Conservation (phyloP, 495 filamentous ascomycete genomes). For the Amorphotheca resinae region DNA sequence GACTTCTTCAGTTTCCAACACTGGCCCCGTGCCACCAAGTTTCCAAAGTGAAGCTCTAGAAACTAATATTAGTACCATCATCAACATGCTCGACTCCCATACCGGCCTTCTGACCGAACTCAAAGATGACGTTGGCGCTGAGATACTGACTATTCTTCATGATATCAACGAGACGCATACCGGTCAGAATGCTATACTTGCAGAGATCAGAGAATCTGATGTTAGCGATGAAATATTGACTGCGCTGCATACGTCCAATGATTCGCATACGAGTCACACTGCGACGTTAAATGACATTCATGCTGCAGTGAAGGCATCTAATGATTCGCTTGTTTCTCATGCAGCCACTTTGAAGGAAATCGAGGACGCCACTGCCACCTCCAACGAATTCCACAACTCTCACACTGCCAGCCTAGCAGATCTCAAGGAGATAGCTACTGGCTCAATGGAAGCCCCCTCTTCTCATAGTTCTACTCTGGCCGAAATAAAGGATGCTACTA, state of each 20-base stretch:
- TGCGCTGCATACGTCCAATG: slow-evolving; percentile 13
- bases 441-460: not conserved
- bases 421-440: not conserved
- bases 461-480: slow-evolving; percentile 1
- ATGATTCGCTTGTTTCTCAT: slow-evolving; percentile 8
- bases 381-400: not conserved
- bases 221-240: slow-evolving; percentile 21
- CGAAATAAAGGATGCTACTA: not conserved
- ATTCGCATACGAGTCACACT: slow-evolving; percentile 4
- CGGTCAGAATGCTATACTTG: slow-evolving; percentile 6
- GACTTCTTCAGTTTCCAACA: not conserved
- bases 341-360: slow-evolving; percentile 10
- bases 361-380: not conserved
- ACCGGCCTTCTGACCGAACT: slow-evolving; percentile 14
- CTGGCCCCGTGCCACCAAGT: not conserved
- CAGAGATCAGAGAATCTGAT: slow-evolving; percentile 17
- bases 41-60: not conserved
- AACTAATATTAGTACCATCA: not conserved
- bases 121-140: slow-evolving; percentile 17
- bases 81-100: slow-evolving; percentile 4
- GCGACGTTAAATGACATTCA: slow-evolving; percentile 4
- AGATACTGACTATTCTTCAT: slow-evolving; percentile 17
- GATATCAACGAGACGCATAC: slow-evolving; percentile 9
- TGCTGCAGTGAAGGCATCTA: slow-evolving; percentile 7
- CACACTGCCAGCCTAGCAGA: not conserved